phyloP scores from a whole-genome alignment of 441 rosid genomes.

The Hura crepitans region DNA sequence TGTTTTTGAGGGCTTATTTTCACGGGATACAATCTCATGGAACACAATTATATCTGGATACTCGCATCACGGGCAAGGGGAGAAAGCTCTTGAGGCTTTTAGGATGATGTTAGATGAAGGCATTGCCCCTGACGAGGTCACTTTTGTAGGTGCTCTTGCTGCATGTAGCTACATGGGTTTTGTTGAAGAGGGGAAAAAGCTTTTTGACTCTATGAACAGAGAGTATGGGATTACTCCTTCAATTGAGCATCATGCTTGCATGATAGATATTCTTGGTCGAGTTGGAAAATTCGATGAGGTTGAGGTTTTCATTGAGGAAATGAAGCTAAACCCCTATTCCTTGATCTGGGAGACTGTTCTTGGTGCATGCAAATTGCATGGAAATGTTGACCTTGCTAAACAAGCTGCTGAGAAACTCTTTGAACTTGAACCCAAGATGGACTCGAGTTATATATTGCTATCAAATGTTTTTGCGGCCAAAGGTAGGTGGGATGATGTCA shows the following conservation, averaged over 20 bases:
- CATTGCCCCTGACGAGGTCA: constrained; percentile 53
- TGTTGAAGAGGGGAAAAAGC: constrained; percentile 46
- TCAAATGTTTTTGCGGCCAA: constrained; percentile 51
- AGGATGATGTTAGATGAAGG: constrained; percentile 46
- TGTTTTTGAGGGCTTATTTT: constrained; percentile 40
- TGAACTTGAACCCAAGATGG: constrained; percentile 54
- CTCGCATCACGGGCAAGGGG: constrained; percentile 60
- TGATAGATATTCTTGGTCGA: constrained; percentile 65
- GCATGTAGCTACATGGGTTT: constrained; percentile 68
- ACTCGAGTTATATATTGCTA: constrained; percentile 60
- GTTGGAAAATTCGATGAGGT: constrained; percentile 59
- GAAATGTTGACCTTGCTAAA: constrained; percentile 55
- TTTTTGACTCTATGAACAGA: constrained; percentile 43
- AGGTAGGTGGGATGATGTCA: constrained; percentile 62
- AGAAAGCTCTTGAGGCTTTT: constrained; percentile 56
- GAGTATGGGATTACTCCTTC: constrained; percentile 45
- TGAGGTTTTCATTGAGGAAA: constrained; percentile 32
- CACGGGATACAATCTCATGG: constrained; percentile 58
- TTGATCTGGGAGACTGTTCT: constrained; percentile 80
- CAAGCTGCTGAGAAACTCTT: constrained; percentile 48
- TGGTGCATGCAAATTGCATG: constrained; percentile 60
- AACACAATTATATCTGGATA: constrained; percentile 57
- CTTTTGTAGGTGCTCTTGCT: constrained; percentile 61
- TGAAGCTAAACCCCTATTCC: constrained; percentile 58
- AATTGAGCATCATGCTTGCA: constrained; percentile 70